Percentiles rank a stretch among this genome's conserved stretches.
These are phyloP conservation scores for Tricholoma furcatifolium DNA, from an alignment of 768 basidiomycete species.

Conservation along the genomic window DNA sequence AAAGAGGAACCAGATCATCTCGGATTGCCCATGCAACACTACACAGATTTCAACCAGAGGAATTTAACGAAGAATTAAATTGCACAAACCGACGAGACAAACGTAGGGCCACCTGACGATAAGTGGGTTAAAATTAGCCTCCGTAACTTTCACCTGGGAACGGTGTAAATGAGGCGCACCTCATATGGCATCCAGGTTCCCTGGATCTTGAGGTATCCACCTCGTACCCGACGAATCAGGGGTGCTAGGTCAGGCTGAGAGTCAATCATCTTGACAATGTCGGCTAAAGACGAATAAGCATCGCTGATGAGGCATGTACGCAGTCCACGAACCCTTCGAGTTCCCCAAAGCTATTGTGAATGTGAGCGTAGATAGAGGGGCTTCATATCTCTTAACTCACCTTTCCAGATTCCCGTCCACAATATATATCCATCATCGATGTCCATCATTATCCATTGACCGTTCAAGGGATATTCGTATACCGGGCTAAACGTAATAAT, in stretches of 20 bases:
- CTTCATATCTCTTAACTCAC: slow-evolving; percentile 33
- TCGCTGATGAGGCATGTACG: not conserved
- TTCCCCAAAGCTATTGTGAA: slow-evolving; percentile 68
- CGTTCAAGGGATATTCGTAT: slow-evolving; percentile 86
- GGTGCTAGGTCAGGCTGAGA: slow-evolving; percentile 85
- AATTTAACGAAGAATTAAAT: slow-evolving; percentile 14
- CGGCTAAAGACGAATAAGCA: slow-evolving; percentile 49
- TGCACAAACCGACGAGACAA: slow-evolving; percentile 71
- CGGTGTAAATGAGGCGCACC: slow-evolving; percentile 36
- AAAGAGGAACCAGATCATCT: slow-evolving; percentile 82
- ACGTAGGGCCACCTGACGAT: slow-evolving; percentile 66
- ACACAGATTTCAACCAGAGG: slow-evolving; percentile 10
- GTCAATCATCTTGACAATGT: slow-evolving; percentile 92
- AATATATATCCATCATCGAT: slow-evolving; percentile 90
- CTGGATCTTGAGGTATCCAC: slow-evolving; percentile 89
- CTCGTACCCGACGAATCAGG: slow-evolving; percentile 80
- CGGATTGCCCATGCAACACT: slow-evolving; percentile 90
- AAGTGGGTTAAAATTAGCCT: slow-evolving; percentile 1
- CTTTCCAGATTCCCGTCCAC: slow-evolving; percentile 96
- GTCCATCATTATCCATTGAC: slow-evolving; percentile 96
- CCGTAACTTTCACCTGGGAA: not conserved
- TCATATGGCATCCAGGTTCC: slow-evolving; percentile 95
- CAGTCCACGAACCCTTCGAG: slow-evolving; percentile 64
- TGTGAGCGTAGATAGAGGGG: slow-evolving; percentile 11
- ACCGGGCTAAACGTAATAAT: slow-evolving; percentile 53